phyloP scores from a whole-genome alignment of 2,329 filamentous ascomycete genomes.

The Endoconidiophora laricicola region DNA sequence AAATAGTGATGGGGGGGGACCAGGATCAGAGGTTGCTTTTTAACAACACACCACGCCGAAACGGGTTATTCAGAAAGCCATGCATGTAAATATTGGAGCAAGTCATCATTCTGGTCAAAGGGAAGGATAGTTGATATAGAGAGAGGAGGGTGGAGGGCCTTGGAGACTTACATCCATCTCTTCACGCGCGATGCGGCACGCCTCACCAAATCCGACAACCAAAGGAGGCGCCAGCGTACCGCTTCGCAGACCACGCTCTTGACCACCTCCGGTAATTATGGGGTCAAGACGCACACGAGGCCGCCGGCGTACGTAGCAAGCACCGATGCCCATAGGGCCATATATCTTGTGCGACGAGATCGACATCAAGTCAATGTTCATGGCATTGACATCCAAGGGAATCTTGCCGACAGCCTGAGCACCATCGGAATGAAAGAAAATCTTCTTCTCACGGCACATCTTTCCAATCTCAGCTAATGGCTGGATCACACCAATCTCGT shows the following conservation, averaged over 20 bases:
- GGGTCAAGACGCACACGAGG: constrained; percentile 89
- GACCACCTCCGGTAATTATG: constrained; percentile 88
- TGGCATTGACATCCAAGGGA: constrained; percentile 85
- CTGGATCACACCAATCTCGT: constrained; percentile 98
- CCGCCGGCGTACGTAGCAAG: constrained; percentile 84
- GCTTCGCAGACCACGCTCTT: constrained; percentile 87
- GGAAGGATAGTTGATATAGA: background rate
- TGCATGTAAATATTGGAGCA: constrained; percentile 57
- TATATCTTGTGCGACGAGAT: constrained; percentile 99
- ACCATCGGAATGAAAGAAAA: constrained; percentile 95
- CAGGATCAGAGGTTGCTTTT: constrained; percentile 49
- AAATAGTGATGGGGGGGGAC: background rate
- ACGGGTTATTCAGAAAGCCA: constrained; percentile 71
- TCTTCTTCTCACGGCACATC: constrained; percentile 76
- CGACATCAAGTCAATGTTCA: constrained; percentile 97
- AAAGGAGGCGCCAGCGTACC: constrained; percentile 82
- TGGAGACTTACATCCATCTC: constrained; percentile 66
- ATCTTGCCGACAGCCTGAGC: constrained; percentile 99
- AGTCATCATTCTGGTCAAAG: constrained; percentile 48
- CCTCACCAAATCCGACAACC: constrained; percentile 86
- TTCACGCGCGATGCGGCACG: constrained; percentile 76
- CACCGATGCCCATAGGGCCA: constrained; percentile 90
- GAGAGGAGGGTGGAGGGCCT: constrained; percentile 8
- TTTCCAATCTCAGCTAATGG: constrained; percentile 85
- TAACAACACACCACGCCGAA: constrained; percentile 42